Base-by-base conservation (phyloP, 805 yeast genomes). In the Phaffomyces thermotolerans region DNA sequence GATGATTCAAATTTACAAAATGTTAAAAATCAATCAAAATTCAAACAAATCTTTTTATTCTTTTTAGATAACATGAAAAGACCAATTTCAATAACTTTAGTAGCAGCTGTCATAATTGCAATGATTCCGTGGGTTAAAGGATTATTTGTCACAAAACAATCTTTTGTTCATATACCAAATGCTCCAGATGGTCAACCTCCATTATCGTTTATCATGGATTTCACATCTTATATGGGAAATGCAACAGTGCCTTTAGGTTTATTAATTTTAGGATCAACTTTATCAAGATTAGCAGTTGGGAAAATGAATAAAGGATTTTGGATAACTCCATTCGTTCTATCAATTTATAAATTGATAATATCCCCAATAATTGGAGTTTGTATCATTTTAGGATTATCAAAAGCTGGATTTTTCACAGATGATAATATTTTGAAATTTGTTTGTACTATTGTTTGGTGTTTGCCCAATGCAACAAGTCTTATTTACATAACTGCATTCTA, bases 141-240 rank as follows among this genome's bases (percentile, higher is more conserved):
- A 0, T 66, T 87, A 14, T 87, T 87, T 56, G 81, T 79, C 1
- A 70, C 76, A 6, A 47, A 57, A 1, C 72, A 71, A 27, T 34
- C 38, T 6, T 41, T 39, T 25, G 56, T 45, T 2, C 60, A 66
- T 7, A 51, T 90, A 18, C 81, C 76, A 1, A 59, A 72, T 43
- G 98, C 98, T 0, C 99, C 99, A 0, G 99, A 91, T 63, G 69
- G 71, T 1, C 71, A 71, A 47, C 97, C 99, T 0, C 90, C 96
- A 4, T 68, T 91, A 36, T 84, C 90, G 14, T 91, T 91, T 51
- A 51, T 91, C 5, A 84, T 91, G 76, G 96, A 91, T 58, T 78
- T 79, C 47, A 69, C 90, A 2, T 59, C 75, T 9, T 93, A 90
- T 58, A 67, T 93, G 4, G 96, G 95, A 0, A 78, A 80, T 3